These are phyloP conservation scores for Xylaria telfairii DNA, from an alignment of 495 filamentous ascomycete species.

Conservation along the genomic window DNA sequence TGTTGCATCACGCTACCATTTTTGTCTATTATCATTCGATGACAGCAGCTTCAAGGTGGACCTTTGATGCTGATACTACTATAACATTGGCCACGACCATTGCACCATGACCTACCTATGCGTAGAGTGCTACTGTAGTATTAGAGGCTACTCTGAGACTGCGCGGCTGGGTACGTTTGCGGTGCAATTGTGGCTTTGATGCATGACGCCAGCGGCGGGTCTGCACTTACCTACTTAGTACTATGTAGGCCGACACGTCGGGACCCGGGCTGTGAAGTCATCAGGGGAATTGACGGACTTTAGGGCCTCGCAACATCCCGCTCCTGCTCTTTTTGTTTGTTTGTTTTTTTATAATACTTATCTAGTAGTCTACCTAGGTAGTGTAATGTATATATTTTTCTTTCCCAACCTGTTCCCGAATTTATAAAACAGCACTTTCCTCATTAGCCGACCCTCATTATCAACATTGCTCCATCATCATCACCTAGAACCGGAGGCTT, in stretches of 20 bases:
- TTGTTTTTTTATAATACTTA: not conserved
- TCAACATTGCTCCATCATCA: not conserved
- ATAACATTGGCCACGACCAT: not conserved
- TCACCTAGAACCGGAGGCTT: not conserved
- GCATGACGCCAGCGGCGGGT: slow-evolving; percentile 10
- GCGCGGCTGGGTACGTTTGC: not conserved
- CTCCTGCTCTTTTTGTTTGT: not conserved
- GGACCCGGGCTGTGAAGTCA: slow-evolving; percentile 9
- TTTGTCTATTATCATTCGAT: not conserved
- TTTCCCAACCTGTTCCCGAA: not conserved
- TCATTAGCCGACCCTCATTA: not conserved
- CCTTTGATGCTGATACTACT: not conserved
- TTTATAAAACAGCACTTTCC: not conserved
- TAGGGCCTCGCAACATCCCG: not conserved
- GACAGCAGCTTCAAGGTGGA: not conserved
- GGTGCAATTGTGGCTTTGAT: slow-evolving; percentile 9
- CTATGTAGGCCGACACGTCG: not conserved
- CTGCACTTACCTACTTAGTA: too few relatives aligned
- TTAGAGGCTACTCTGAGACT: not conserved
- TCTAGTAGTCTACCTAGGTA: not conserved
- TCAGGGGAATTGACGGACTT: slow-evolving; percentile 2
- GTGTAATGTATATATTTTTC: not conserved
- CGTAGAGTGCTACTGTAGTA: not conserved
- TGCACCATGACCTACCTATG: not conserved
- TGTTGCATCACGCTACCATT: not conserved